Conservation (phyloP, 495 filamentous ascomycete species). For the Viridothelium virens region DNA sequence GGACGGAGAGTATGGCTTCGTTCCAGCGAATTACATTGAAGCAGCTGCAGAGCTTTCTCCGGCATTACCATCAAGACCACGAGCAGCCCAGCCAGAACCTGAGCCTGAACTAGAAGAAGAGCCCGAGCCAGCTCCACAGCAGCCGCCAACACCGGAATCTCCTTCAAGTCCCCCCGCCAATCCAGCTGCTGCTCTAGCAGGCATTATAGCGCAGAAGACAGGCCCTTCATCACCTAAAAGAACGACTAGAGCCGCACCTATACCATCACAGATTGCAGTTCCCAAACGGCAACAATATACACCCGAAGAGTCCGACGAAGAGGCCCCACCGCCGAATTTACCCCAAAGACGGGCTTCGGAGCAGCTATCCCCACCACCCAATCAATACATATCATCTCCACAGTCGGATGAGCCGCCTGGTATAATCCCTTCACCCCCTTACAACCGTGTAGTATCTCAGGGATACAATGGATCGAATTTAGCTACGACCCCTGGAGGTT, state of each 20-base stretch:
- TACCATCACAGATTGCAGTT: constrained; percentile 36
- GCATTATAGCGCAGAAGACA: constrained; percentile 55
- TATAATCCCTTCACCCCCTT: constrained; percentile 52
- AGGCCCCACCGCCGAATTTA: constrained; percentile 55
- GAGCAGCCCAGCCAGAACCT: constrained; percentile 30
- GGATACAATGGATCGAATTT: constrained; percentile 31
- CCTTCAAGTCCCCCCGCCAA: constrained; percentile 20
- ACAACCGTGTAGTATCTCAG: constrained; percentile 44
- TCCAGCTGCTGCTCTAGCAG: constrained; percentile 63
- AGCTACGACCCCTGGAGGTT: constrained; percentile 61
- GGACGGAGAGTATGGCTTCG: constrained; percentile 85
- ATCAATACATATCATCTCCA: constrained; percentile 45
- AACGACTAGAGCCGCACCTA: constrained; percentile 35
- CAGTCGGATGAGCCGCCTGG: constrained; percentile 37
- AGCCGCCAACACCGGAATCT: constrained; percentile 23
- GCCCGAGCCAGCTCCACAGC: constrained; percentile 16
- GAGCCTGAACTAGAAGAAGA: constrained; percentile 25
- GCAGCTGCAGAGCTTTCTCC: constrained; percentile 10
- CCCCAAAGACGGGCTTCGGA: constrained; percentile 63
- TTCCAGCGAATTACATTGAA: constrained; percentile 95
- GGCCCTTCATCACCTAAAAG: constrained; percentile 35
- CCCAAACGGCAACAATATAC: constrained; percentile 45
- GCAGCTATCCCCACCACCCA: constrained; percentile 44
- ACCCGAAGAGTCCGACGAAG: constrained; percentile 55
- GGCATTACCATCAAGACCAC: constrained; percentile 21